Evolutionary conservation across 2,329 filamentous ascomycete genomes (phyloP), one percentile per base, ranked within the genome.

Genomic region (Leptographium flavum): DNA sequence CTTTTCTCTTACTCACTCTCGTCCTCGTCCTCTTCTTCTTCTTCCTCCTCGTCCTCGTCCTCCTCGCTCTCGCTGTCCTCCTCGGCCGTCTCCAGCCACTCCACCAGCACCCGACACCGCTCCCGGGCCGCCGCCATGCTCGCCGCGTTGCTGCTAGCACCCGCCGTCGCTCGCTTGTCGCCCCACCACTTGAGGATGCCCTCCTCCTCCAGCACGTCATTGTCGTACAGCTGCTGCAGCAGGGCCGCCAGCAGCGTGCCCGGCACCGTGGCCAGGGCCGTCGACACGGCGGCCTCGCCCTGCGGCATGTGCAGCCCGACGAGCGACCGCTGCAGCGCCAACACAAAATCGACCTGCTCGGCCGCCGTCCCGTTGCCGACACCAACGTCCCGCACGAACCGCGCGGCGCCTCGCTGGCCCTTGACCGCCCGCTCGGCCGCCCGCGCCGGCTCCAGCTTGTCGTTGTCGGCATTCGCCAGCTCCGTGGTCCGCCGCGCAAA

Each of bases 111-210:
- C 55, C 77, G 71, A 47, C 84, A 87, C 65, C 83, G 83, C 49
- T 74, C 75, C 59, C 81, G 80, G 15, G 95, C 76, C 42, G 66
- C 73, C 48, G 63, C 63, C 79, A 95, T 76, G 49, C 45, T 53
- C 35, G 35, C 44, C 37, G 47, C 38, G 30, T 39, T 22, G 35
- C 46, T 43, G 44, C 75, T 74, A 45, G 83, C 81, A 14, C 70
- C 78, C 45, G 78, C 79, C 22, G 65, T 72, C 6, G 82, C 81
- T 56, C 79, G 62, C 40, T 73, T 70, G 59, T 94, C 82, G 19
- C 70, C 74, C 88, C 88, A 96, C 92, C 92, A 98, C 40, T 74
- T 73, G 55, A 90, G 66, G 53, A 94, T 84, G 0, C 83, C 87
- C 36, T 95, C 88, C 57, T 94, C 87, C 58, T 94, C 87, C 2